These are phyloP conservation scores for Neoboletus brunneissimus DNA, from an alignment of 768 basidiomycete species.

Conservation along the genomic window DNA sequence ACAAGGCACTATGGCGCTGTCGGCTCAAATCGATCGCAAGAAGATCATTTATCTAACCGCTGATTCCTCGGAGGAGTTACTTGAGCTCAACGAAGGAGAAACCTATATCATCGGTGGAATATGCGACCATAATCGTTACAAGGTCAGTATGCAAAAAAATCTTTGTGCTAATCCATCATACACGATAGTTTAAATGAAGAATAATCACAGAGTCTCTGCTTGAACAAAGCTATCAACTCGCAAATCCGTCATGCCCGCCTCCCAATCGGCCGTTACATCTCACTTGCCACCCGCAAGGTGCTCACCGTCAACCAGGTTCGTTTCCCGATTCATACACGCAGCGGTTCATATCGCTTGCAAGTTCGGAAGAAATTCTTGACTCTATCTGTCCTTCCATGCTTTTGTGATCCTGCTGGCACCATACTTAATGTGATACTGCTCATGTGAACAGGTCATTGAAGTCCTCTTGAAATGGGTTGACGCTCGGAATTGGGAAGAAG, in stretches of 20 bases:
- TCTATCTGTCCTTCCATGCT: background rate
- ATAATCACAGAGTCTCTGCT: constrained; percentile 71
- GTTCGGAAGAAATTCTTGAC: background rate
- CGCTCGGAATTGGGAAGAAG: constrained; percentile 78
- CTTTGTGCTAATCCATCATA: background rate
- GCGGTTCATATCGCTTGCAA: background rate
- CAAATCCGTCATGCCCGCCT: constrained; percentile 83
- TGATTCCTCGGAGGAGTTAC: constrained; percentile 83
- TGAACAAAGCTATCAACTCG: constrained; percentile 75
- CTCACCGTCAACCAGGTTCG: constrained; percentile 90
- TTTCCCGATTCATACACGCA: background rate
- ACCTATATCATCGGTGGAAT: constrained; percentile 96
- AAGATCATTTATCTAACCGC: constrained; percentile 90
- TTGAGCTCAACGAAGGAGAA: constrained; percentile 78
- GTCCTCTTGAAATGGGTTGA: constrained; percentile 91
- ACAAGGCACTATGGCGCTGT: background rate
- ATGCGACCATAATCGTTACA: constrained; percentile 94
- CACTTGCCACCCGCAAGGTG: constrained; percentile 88
- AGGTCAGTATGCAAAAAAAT: constrained; percentile 43
- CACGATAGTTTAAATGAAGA: constrained; percentile 13
- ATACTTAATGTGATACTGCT: background rate
- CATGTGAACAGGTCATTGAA: constrained; percentile 61
- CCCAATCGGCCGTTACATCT: constrained; percentile 90
- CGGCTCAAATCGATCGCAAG: constrained; percentile 35
- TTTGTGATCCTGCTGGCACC: constrained; percentile 1